Evolutionary conservation across 495 filamentous ascomycete species (phyloP), one percentile per base, ranked within the genome.

Genomic region (Elasticomyces elasticus): DNA sequence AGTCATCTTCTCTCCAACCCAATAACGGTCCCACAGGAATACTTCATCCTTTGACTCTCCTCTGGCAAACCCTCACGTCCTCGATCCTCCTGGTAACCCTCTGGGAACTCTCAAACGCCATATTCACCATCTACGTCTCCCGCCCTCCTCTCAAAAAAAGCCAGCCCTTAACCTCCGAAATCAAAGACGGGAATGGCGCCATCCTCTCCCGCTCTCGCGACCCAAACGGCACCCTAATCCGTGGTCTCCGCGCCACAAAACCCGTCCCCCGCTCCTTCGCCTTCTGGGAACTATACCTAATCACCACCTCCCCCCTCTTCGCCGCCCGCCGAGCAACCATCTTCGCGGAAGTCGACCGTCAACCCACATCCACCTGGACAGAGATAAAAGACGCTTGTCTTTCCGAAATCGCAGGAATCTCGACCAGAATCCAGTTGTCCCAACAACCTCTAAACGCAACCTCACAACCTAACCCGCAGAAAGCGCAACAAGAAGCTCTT

Each of bases 171-270:
- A 94, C 88, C 0, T 72, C 76, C 11, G 84, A 89, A 51, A 85
- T 88, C 4, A 86, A 82, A 58, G 92, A 97, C 69, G 87, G 90
- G 0, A 95, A 89, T 60, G 91, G 89, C 33, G 92, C 82, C 61
- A 72, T 98, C 28, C 62, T 96, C 35, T 87, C 81, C 42, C 89
- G 82, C 44, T 86, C 87, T 4, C 85, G 81, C 58, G 94, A 97
- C 70, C 89, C 92, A 1, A 98, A 94, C 60, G 91, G 88, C 31
- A 95, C 84, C 62, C 72, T 98, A 37, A 65, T 97, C 42, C 86
- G 80, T 50, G 92, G 92, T 0, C 69, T 98, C 43, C 88, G 82
- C 57, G 79, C 84, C 19, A 89, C 79, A 66, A 87, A 84, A 56
- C 69, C 79, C 37, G 62, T 79, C n/a, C 73, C 77, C 33, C 77